Base-by-base conservation (phyloP, 495 filamentous ascomycete genomes). In the Penicillium pancosmium region DNA sequence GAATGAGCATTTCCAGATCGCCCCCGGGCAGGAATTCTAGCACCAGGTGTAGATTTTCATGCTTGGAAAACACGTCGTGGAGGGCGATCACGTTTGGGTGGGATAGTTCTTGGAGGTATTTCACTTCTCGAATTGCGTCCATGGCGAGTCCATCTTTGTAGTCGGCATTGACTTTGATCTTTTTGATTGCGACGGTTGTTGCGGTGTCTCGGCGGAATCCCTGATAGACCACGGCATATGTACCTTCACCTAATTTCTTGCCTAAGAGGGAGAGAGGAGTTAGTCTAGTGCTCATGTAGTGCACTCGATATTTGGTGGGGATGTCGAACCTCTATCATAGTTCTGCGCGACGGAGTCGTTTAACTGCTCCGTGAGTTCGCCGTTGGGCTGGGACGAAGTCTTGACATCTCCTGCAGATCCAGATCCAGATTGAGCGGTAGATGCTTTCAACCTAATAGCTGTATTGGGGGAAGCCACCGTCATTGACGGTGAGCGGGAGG, bases 41-140 rank as follows among this genome's bases (percentile, higher is more conserved):
- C 15, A 98, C 95, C 0, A 98, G 80, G 68, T 94, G 96, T 58
- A 98, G 86, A 70, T 97, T 98, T 59, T 91, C 88, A 74, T 93
- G 88, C 66, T 96, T 96, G 59, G 89, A 90, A 81, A 97, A 99
- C 54, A 98, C 92, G 62, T 91, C 87, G 60, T 93, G 84, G 5
- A 99, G 82, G 3, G 88, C 86, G 68, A 98, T 96, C 71, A 99
- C 91, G 73, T 98, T 98, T 3, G 92, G 91, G 71, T 98, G 94
- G 10, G 85, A 88, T n/a, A 98, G 83, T 73, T 98, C 95, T 69
- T 95, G 93, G 9, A 98, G 82, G 73, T 90, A 89, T 68, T 94
- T 95, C 67, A 98, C 86, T 78, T 99, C 95, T 58, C 95, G 91
- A 61, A 98, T 88, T 15, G 93, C 91, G 73, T 99, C 95, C 79